Conservation (phyloP, 2,329 filamentous ascomycete species). For the Aureobasidium namibiae region DNA sequence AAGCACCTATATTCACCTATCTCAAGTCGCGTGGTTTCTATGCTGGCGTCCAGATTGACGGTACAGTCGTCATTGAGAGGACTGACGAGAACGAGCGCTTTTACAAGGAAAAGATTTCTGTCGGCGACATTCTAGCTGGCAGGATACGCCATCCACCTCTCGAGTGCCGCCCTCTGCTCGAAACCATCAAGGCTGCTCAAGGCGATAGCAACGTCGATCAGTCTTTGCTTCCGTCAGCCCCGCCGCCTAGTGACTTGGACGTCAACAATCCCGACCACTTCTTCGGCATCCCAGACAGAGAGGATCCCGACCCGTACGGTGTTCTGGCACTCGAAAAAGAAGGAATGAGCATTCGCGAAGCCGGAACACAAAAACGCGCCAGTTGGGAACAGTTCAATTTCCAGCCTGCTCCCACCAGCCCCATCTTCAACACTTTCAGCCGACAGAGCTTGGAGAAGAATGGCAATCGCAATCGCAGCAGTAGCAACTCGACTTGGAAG, state of each 20-base stretch:
- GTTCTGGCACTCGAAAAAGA: slow-evolving; percentile 85
- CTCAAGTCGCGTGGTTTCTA: slow-evolving; percentile 86
- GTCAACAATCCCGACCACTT: slow-evolving; percentile 41
- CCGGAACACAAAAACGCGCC: slow-evolving; percentile 67
- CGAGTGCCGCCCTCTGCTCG: slow-evolving; percentile 56
- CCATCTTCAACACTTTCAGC: slow-evolving; percentile 51
- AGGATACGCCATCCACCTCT: slow-evolving; percentile 50
- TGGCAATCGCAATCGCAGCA: slow-evolving; percentile 40
- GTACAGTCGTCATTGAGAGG: slow-evolving; percentile 76
- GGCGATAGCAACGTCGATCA: slow-evolving; percentile 70
- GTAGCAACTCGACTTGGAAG: slow-evolving; percentile 59
- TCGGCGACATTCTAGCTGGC: slow-evolving; percentile 54
- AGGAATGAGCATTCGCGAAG: slow-evolving; percentile 81
- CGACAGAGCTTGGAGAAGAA: slow-evolving; percentile 57
- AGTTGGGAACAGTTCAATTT: slow-evolving; percentile 77
- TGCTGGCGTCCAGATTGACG: slow-evolving; percentile 77
- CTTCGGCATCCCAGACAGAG: slow-evolving; percentile 70
- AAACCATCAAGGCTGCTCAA: slow-evolving; percentile 82
- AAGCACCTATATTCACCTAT: slow-evolving; percentile 71
- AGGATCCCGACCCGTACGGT: slow-evolving; percentile 88
- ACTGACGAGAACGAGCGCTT: slow-evolving; percentile 84
- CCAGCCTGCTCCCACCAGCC: slow-evolving; percentile 66
- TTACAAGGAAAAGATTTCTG: slow-evolving; percentile 60
- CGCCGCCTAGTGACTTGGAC: slow-evolving; percentile 69
- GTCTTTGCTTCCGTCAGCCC: slow-evolving; percentile 56